A percentile compares a stretch with the other conserved stretches of the same genome.
Evolutionary conservation across 208 protist species (phyloP).

Genomic region (Trypanosoma mega): DNA sequence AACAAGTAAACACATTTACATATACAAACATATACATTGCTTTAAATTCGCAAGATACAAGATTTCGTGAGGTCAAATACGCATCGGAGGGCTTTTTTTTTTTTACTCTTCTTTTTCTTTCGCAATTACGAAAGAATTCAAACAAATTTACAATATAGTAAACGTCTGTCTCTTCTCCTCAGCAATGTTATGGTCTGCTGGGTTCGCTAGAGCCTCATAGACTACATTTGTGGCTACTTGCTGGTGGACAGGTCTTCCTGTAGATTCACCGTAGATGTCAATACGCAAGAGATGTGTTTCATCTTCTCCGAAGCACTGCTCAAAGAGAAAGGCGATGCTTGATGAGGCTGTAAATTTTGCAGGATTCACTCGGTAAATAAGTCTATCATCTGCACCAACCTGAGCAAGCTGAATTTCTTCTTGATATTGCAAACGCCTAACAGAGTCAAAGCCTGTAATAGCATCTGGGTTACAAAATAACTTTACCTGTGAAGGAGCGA

Average conservation of each 20-base stretch:
- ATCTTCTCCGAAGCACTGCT: constrained; percentile 68
- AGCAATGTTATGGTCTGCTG: constrained; percentile 69
- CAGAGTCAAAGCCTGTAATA: constrained; percentile 76
- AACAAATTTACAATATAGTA: constrained; percentile 23
- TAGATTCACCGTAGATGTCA: constrained; percentile 79
- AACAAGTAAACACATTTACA: too few species aligned
- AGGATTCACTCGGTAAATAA: constrained; percentile 79
- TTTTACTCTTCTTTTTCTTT: constrained; percentile 7
- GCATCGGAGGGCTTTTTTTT: too few species aligned
- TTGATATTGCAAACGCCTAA: constrained; percentile 62
- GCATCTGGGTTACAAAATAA: constrained; percentile 70
- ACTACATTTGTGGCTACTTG: constrained; percentile 83
- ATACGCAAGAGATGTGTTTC: constrained; percentile 82
- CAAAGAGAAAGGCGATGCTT: constrained; percentile 65
- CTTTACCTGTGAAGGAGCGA: constrained; percentile 65
- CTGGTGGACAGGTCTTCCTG: constrained; percentile 54
- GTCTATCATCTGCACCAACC: constrained; percentile 48
- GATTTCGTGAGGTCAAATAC: too few species aligned
- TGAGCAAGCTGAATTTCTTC: constrained; percentile 74
- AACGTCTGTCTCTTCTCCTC: constrained; percentile 44
- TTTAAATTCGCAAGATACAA: too few species aligned
- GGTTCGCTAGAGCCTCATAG: constrained; percentile 79
- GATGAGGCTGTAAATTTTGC: constrained; percentile 60
- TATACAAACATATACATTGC: too few species aligned
- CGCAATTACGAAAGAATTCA: neutral